Conservation (phyloP, 768 basidiomycete species). For the Tricholoma sp. region DNA sequence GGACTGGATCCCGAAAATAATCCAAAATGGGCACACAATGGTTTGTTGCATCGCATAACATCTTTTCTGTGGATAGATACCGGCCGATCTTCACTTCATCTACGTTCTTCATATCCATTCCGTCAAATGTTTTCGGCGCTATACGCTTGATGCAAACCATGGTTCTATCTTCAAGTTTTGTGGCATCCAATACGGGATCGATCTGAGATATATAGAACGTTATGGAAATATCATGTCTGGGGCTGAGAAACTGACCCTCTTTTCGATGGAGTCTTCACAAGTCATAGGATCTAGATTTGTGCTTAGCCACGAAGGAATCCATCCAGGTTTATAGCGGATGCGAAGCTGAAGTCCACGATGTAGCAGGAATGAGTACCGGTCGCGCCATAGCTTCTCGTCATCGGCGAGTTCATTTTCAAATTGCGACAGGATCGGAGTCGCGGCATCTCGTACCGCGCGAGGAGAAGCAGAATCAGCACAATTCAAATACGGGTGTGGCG, state of each 20-base stretch:
- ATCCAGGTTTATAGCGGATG: conserved; percentile 22
- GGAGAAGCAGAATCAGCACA: not conserved
- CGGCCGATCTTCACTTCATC: conserved; percentile 7
- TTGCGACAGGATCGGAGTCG: not conserved
- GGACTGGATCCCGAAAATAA: conserved; percentile 12
- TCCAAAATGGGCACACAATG: conserved; percentile 18
- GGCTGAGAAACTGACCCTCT: not conserved
- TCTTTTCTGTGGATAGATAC: not conserved
- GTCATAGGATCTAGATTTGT: conserved; percentile 5
- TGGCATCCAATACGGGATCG: conserved; percentile 8
- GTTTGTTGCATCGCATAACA: conserved; percentile 7
- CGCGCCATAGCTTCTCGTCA: conserved; percentile 12
- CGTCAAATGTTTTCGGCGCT: not conserved
- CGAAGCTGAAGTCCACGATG: conserved; percentile 22
- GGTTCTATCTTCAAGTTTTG: not conserved
- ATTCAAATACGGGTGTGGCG: not conserved
- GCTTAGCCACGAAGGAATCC: conserved; percentile 25
- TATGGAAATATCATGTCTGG: not conserved
- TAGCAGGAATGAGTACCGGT: conserved; percentile 20
- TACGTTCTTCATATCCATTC: not conserved
- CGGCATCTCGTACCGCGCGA: not conserved
- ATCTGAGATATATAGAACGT: not conserved
- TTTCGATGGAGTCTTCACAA: conserved; percentile 4
- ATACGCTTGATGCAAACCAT: conserved; percentile 11
- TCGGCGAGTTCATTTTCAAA: not conserved